Evolutionary conservation across 805 yeast species (phyloP).

Genomic region (Starmerella powellii): DNA sequence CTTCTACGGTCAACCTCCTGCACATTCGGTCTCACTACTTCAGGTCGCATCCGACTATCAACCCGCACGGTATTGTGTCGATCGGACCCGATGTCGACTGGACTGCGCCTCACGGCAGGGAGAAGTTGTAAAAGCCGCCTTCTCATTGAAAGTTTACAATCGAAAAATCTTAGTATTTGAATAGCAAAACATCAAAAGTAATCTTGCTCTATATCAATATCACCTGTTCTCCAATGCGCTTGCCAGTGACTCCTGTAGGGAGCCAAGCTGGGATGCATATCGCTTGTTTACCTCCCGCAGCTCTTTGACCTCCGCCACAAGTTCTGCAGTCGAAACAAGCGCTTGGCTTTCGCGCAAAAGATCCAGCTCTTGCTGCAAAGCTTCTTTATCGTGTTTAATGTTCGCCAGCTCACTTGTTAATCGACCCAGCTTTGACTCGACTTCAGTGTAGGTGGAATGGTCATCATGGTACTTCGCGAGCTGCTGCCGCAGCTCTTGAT

Average conservation of each 20-base stretch:
- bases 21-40: conserved; percentile 91
- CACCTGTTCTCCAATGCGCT: conserved; percentile 15
- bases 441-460: conserved; percentile 6
- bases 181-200: no score
- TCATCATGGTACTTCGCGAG: conserved; percentile 7
- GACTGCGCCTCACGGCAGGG: conserved; percentile 19
- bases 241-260: conserved; percentile 23
- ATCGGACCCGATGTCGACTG: conserved; percentile 53
- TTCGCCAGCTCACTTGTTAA: conserved; percentile 4
- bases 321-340: conserved; percentile 4
- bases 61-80: conserved; percentile 76
- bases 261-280: conserved; percentile 21
- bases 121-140: conserved; percentile 7
- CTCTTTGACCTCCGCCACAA: conserved; percentile 14
- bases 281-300: conserved; percentile 18
- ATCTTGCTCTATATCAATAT: neutral
- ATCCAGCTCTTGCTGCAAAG: conserved; percentile 17
- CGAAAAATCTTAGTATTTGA: neutral
- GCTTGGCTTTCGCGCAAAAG: conserved; percentile 9
- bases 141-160: neutral
- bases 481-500: conserved; percentile 39
- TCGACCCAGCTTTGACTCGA: conserved; percentile 1
- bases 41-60: conserved; percentile 65
- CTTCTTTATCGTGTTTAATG: conserved; percentile 10
- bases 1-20: conserved; percentile 68